Evolutionary conservation across 352 stramenopile genomes (phyloP).

Genomic region (Phytophthora meadii): DNA sequence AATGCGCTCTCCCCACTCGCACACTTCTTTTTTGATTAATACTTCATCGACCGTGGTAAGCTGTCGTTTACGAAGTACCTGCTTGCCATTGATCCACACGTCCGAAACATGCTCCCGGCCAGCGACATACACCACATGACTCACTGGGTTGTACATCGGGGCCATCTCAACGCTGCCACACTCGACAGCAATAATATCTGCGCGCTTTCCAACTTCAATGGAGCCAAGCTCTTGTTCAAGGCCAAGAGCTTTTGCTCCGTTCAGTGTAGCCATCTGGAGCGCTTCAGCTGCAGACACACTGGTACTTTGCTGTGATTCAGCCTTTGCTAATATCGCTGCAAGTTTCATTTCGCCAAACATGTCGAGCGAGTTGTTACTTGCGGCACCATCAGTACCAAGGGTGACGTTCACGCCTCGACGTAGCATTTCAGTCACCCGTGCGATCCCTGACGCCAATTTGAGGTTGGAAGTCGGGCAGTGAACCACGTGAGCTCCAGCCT

Average conservation of each 20-base stretch:
- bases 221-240: constrained; percentile 83
- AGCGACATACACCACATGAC: constrained; percentile 87
- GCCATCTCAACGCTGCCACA: constrained; percentile 86
- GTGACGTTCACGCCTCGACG: constrained; percentile 86
- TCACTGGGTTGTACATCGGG: constrained; percentile 88
- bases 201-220: constrained; percentile 85
- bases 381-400: constrained; percentile 86
- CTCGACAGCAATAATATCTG: constrained; percentile 83
- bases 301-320: constrained; percentile 62
- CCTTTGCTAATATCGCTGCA: constrained; percentile 84
- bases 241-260: constrained; percentile 86
- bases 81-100: constrained; percentile 90
- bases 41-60: constrained; percentile 77
- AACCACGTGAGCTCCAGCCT: constrained; percentile 65
- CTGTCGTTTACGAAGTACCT: constrained; percentile 67
- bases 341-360: constrained; percentile 93
- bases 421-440: constrained; percentile 74
- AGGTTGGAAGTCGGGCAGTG: constrained; percentile 93
- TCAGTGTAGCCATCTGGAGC: constrained; percentile 90
- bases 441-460: constrained; percentile 89
- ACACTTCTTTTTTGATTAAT: constrained; percentile 60
- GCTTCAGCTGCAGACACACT: constrained; percentile 62
- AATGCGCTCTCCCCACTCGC: constrained; percentile 65
- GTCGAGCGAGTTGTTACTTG: constrained; percentile 91
- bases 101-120: constrained; percentile 88